A percentile compares a stretch with the other conserved stretches of the same genome.
These are phyloP conservation scores for Kwoniella shandongensis DNA, from an alignment of 768 basidiomycete genomes.

Conservation along the genomic window DNA sequence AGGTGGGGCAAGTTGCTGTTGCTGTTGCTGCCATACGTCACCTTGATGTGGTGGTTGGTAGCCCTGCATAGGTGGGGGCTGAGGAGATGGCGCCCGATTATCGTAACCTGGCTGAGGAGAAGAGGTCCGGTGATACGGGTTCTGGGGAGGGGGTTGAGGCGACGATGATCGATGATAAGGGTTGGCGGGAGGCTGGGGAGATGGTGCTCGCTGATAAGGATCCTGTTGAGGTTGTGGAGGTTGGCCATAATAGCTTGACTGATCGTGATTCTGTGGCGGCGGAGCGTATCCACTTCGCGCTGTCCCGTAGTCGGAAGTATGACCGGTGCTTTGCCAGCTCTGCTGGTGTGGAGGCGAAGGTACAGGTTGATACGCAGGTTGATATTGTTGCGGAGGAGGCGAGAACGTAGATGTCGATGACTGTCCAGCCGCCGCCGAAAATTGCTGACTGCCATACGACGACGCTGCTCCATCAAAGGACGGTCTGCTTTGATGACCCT, in stretches of 20 bases:
- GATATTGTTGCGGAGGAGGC: conserved; percentile 4
- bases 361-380: conserved; percentile 5
- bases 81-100: conserved; percentile 8
- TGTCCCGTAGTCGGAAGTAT: not conserved
- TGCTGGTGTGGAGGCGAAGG: conserved; percentile 6
- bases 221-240: conserved; percentile 15
- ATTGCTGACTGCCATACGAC: conserved; percentile 5
- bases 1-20: conserved; percentile 2
- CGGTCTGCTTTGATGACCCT: conserved; percentile 7
- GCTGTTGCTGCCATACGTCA: not conserved
- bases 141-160: conserved; percentile 14
- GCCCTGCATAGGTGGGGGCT: not conserved
- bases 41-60: conserved; percentile 9
- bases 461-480: conserved; percentile 1
- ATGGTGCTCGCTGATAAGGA: not conserved
- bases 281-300: too few species aligned
- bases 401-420: conserved; percentile 9
- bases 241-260: not conserved
- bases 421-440: conserved; percentile 2
- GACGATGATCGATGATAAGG: conserved; percentile 7
- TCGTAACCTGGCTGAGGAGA: conserved; percentile 18
- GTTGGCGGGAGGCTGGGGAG: conserved; percentile 8
- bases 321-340: conserved; percentile 6
- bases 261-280: too few species aligned
- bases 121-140: conserved; percentile 3